Evolutionary conservation across 257 asterid species (phyloP).

Genomic region (Nicotiana tabacum): DNA sequence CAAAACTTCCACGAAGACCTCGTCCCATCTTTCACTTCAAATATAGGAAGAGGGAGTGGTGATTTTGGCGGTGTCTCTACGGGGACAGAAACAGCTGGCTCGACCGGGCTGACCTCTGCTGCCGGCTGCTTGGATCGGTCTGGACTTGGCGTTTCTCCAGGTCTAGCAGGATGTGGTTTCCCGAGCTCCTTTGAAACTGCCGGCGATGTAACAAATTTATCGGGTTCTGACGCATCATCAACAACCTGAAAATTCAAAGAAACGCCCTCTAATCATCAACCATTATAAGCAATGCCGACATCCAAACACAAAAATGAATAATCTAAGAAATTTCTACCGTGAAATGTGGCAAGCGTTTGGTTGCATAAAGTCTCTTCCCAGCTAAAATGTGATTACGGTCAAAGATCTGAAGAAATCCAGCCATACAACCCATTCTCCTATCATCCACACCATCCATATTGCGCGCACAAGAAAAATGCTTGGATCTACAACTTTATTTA

Average conservation of each 20-base stretch:
- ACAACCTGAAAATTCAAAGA: conserved; percentile 27
- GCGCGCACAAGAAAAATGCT: not conserved
- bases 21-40: conserved; percentile 56
- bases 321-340: conserved; percentile 19
- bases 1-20: conserved; percentile 70
- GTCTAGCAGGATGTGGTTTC: conserved; percentile 20
- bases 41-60: conserved; percentile 41
- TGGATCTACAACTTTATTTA: not conserved
- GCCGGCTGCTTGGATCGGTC: conserved; percentile 17
- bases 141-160: conserved; percentile 19
- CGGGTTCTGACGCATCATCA: conserved; percentile 50
- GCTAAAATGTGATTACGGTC: conserved; percentile 70
- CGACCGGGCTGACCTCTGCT: conserved; percentile 24
- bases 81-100: conserved; percentile 8
- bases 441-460: conserved; percentile 12
- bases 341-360: conserved; percentile 61
- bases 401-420: conserved; percentile 71
- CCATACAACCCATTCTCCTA: conserved; percentile 69
- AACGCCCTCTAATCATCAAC: not conserved
- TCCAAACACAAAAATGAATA: not conserved
- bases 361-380: conserved; percentile 44
- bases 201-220: conserved; percentile 38
- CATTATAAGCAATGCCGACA: not conserved
- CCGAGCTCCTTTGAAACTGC: conserved; percentile 31
- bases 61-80: conserved; percentile 42